Evolutionary conservation across 495 filamentous ascomycete genomes (phyloP).

Genomic region (Aspergillus baeticus): DNA sequence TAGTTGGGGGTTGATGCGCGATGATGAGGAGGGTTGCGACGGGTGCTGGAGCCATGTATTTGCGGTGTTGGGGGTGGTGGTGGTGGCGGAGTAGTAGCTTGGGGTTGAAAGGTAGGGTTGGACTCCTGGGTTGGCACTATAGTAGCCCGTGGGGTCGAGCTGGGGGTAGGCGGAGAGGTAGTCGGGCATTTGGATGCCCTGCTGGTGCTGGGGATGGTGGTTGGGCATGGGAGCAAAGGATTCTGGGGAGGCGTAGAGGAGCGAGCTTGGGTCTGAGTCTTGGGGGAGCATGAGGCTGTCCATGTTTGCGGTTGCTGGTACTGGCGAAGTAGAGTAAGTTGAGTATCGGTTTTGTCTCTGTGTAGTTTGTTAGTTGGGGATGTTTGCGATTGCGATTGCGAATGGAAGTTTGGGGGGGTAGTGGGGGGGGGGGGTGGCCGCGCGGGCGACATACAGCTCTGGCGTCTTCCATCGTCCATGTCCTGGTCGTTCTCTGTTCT

Average conservation of each 20-base stretch:
- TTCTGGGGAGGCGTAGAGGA: conserved; percentile 3
- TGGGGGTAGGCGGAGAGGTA: not conserved
- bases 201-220: not conserved
- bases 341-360: conserved; percentile 4
- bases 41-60: conserved; percentile 1
- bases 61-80: not conserved
- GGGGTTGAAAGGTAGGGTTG: not conserved
- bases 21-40: conserved; percentile 1
- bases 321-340: not conserved
- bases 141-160: not conserved
- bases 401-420: not conserved
- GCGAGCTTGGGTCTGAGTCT: not conserved
- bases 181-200: not conserved
- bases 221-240: not conserved
- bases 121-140: not conserved
- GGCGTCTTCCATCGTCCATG: conserved; percentile 5
- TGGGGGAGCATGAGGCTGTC: conserved; percentile 1
- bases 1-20: not conserved
- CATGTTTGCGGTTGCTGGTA: not conserved
- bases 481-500: not conserved
- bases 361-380: not conserved
- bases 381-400: no score
- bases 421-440: not conserved
- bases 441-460: not conserved
- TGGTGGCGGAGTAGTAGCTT: not conserved